phyloP scores from a whole-genome alignment of 78 protist species.

The Chrysochromulina tobinii region DNA sequence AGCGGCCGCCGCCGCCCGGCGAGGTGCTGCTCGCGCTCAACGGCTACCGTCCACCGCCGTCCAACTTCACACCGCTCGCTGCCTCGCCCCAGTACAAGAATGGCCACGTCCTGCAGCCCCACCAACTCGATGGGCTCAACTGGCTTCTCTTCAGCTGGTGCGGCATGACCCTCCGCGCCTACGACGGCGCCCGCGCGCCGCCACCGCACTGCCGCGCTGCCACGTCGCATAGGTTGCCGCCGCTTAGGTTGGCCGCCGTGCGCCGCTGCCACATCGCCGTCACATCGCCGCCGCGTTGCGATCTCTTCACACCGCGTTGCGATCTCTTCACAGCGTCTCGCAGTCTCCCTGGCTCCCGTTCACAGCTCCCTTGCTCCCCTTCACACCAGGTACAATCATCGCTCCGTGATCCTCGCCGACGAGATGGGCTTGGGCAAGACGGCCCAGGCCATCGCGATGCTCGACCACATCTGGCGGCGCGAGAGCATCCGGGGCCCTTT shows the following conservation, averaged over 20 bases:
- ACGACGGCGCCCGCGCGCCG: background rate
- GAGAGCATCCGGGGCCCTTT: slow-evolving; percentile 46
- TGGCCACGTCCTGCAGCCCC: slow-evolving; percentile 21
- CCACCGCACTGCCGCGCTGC: background rate
- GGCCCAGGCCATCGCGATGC: slow-evolving; percentile 20
- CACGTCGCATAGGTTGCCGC: no score
- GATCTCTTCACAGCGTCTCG: no score
- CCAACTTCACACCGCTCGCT: background rate
- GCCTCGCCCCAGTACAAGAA: background rate
- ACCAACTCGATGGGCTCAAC: slow-evolving; percentile 53
- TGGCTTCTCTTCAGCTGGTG: slow-evolving; percentile 53
- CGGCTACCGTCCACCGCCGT: background rate
- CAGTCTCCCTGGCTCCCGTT: no score
- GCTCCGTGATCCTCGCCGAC: slow-evolving; percentile 46
- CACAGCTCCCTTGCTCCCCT: background rate
- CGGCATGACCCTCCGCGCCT: background rate
- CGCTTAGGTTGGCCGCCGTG: no score
- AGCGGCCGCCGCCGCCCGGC: no score
- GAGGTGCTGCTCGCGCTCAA: no score
- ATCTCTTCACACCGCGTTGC: background rate
- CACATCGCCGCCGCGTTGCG: background rate
- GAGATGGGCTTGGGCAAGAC: slow-evolving; percentile 68
- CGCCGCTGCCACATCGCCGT: no score
- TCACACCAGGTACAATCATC: background rate
- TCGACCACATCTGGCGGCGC: background rate